Evolutionary conservation across 805 yeast genomes (phyloP), one percentile per base, ranked within the genome.

Genomic region (Saccharomycopsis selenospora): DNA sequence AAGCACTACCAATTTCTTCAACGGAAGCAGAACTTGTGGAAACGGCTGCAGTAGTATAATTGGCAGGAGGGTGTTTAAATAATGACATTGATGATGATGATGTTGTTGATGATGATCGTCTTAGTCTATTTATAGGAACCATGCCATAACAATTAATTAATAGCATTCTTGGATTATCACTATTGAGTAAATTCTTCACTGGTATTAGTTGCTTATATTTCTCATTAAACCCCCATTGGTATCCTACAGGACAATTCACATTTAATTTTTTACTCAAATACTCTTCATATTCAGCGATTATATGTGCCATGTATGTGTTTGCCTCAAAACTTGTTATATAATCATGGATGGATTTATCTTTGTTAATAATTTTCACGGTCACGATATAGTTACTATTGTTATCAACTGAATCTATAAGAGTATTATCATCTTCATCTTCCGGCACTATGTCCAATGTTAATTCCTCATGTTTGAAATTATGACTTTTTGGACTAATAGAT

Each of bases 311-410:
- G 38, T 10, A 33, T 10, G 38, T 14, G 17, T 7, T 33, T 10
- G 8, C 10, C 17, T 33, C 17, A 17, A 14, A 17, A 14, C 20
- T 33, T 33, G 38, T 33, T 33, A 33, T 20, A 20, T 33, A 33
- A 14, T 33, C 38, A 14, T 33, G 38, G 17, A 33, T 33, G n/a
- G 38, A 14, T 33, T 33, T 33, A 33, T 33, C 38, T 33, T 14
- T 7, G 38, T 33, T 33, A 14, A 33, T 10, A 14, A 33, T 33
- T 33, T 33, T 33, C 20, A 33, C 38, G 7, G 38, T 33, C 20
- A 33, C 17, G n/a, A 28, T 28, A 10, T 28, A 10, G 38, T 33
- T 14, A 33, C 17, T 33, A 10, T 28, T 28, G 33, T 28, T 28
- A n/a, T 28, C 33, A 10, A 28, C n/a, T 10, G 33, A 28, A n/a